Percentiles rank a stretch among this genome's conserved stretches.
Conservation (phyloP, 352 stramenopile species). For the Phytophthora citrophthora region DNA sequence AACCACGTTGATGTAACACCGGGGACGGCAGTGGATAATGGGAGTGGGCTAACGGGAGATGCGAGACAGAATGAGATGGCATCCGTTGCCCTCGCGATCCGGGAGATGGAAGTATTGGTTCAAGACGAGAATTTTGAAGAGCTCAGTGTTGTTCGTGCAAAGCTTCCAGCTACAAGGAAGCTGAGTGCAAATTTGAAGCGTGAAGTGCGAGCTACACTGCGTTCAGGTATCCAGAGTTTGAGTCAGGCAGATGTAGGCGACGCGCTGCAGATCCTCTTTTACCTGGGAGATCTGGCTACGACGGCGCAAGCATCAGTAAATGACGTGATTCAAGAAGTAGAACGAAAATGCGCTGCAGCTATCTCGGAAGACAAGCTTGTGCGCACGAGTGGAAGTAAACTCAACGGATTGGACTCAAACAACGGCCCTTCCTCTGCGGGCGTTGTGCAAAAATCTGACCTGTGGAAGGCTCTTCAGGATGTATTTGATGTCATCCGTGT, state of each 20-base stretch:
- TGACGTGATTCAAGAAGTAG: constrained; percentile 84
- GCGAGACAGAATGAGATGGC: constrained; percentile 54
- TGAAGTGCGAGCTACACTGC: constrained; percentile 59
- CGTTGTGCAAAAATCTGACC: constrained; percentile 65
- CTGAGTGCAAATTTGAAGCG: constrained; percentile 55
- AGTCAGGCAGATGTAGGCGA: constrained; percentile 78
- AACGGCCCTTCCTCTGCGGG: constrained; percentile 27
- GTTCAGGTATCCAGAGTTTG: constrained; percentile 54
- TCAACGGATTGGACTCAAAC: constrained; percentile 30
- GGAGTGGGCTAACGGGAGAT: constrained; percentile 14
- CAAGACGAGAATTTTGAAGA: constrained; percentile 67
- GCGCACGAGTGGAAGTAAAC: constrained; percentile 21
- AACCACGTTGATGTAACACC: constrained; percentile 32
- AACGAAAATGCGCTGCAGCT: constrained; percentile 60
- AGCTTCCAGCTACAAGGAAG: constrained; percentile 55
- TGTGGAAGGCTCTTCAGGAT: constrained; percentile 85
- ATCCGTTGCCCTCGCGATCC: constrained; percentile 70
- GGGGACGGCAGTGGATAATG: constrained; percentile 6
- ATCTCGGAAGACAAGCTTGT: constrained; percentile 76
- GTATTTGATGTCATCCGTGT: constrained; percentile 75
- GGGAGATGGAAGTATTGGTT: constrained; percentile 69
- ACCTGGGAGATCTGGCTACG: constrained; percentile 64
- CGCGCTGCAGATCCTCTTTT: constrained; percentile 83
- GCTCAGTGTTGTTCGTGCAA: constrained; percentile 66
- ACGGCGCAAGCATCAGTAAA: constrained; percentile 81